Percentiles rank a stretch among this genome's conserved stretches.
These are phyloP conservation scores for Pseudocercospora vitis DNA, from an alignment of 2,329 filamentous ascomycete genomes.

Conservation along the genomic window DNA sequence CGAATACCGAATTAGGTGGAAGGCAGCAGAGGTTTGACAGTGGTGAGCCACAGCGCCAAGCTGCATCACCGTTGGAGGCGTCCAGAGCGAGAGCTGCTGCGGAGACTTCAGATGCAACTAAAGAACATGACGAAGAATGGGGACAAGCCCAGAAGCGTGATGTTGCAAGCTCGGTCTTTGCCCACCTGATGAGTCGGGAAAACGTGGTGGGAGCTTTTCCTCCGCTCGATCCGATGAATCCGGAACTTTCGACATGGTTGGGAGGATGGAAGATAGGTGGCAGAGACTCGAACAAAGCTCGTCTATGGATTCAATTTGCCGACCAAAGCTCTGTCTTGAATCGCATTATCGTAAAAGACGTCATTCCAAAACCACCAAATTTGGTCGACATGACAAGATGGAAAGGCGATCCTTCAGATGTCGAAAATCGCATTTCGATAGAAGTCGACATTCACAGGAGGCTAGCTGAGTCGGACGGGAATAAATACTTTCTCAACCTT, in stretches of 20 bases:
- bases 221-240: background rate
- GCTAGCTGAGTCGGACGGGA: background rate
- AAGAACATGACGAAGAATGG: too few relatives aligned
- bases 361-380: too few relatives aligned
- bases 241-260: background rate
- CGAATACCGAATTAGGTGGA: too few relatives aligned
- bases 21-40: too few relatives aligned
- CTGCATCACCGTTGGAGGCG: too few relatives aligned
- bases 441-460: constrained; percentile 7
- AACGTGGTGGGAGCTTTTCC: background rate
- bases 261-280: background rate
- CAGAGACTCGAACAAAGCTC: background rate
- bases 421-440: background rate
- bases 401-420: background rate
- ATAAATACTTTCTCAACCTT: background rate
- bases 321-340: background rate
- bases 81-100: too few relatives aligned
- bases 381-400: constrained; percentile 13
- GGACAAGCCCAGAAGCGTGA: too few relatives aligned
- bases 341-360: constrained; percentile 1
- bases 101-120: background rate
- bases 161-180: too few relatives aligned
- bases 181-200: background rate
- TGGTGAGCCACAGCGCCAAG: too few relatives aligned
- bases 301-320: constrained; percentile 1